Percentiles rank a stretch among this genome's conserved stretches.
These are phyloP conservation scores for Elsinoe fawcettii DNA, from an alignment of 2,329 filamentous ascomycete genomes.

Conservation along the genomic window DNA sequence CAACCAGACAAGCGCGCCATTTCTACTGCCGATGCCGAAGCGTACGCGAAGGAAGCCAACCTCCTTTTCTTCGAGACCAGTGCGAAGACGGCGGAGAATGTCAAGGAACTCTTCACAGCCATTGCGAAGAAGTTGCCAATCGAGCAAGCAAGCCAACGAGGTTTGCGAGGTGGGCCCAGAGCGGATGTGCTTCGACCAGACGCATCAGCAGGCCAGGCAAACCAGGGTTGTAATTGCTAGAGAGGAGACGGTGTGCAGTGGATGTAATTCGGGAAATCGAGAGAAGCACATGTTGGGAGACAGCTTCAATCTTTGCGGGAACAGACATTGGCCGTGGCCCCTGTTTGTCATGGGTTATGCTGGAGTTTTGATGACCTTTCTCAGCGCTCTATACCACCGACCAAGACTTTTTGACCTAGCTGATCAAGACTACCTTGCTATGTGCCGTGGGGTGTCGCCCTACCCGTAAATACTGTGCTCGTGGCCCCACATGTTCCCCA, in stretches of 20 bases:
- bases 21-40: constrained; percentile 78
- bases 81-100: constrained; percentile 94
- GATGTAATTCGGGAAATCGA: neutral
- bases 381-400: constrained; percentile 16
- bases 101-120: constrained; percentile 88
- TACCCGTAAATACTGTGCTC: no score
- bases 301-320: neutral
- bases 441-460: no score
- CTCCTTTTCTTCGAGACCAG: constrained; percentile 98
- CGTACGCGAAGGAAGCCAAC: constrained; percentile 87
- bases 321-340: neutral
- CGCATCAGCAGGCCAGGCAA: constrained; percentile 50
- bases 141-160: constrained; percentile 89
- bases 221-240: constrained; percentile 58
- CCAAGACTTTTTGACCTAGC: constrained; percentile 6
- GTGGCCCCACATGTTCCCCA: no score
- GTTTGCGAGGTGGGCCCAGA: constrained; percentile 57
- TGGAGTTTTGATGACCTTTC: constrained; percentile 9
- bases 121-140: constrained; percentile 97
- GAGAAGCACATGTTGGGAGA: neutral
- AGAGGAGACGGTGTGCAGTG: neutral
- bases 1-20: constrained; percentile 95
- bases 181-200: constrained; percentile 58
- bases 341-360: constrained; percentile 2
- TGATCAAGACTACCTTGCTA: no score